Evolutionary conservation across 768 basidiomycete species (phyloP), one percentile per base, ranked within the genome.

Genomic region (Amanita pallidorosea): DNA sequence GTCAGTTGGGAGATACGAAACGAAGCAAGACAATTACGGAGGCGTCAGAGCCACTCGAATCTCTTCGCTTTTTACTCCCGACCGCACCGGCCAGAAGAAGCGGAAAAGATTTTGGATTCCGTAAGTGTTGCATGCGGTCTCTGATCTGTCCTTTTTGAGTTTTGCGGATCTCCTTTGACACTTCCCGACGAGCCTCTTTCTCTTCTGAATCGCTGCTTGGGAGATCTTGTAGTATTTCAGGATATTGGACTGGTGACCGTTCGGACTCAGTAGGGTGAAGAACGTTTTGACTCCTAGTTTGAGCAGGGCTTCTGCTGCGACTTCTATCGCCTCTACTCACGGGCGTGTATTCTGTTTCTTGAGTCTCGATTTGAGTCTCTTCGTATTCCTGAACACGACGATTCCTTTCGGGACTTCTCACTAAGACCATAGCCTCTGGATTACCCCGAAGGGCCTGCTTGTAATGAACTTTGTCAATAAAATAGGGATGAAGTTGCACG

Each of bases 361-460:
- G 53, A 12, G 59, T 58, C 33, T 58, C 59, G 36, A 61, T 55
- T 9, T 65, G 65, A 15, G 64, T 58, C 33, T 64, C 54, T 25
- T 64, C 68, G 17, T 67, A 66, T 29, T 57, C 59, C 41, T 66
- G 54, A 37, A 59, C 60, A 5, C 56, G 57, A 51, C 55, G 65
- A 22, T 61, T 64, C 34, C 58, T 60, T 49, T 54, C 58, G 27
- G 70, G 68, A 58, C 70, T 71, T 43, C 59, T 63, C 22, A 71
- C 51, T 50, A 75, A 79, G 41, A 88, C 71, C 38, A 88, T 77
- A 1, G 86, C 86, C 18, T 88, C 87, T 2, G 84, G 85, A 54
- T 72, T 75, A 1, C 60, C 56, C 27, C 68, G 69, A 55, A 88
- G 63, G 46, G 73, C 70, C 12, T 63, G 61, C 50, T 76, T 72